A percentile compares a stretch with the other conserved stretches of the same genome.
Evolutionary conservation across 768 basidiomycete genomes (phyloP).

Genomic region (Fibroporia radiculosa): DNA sequence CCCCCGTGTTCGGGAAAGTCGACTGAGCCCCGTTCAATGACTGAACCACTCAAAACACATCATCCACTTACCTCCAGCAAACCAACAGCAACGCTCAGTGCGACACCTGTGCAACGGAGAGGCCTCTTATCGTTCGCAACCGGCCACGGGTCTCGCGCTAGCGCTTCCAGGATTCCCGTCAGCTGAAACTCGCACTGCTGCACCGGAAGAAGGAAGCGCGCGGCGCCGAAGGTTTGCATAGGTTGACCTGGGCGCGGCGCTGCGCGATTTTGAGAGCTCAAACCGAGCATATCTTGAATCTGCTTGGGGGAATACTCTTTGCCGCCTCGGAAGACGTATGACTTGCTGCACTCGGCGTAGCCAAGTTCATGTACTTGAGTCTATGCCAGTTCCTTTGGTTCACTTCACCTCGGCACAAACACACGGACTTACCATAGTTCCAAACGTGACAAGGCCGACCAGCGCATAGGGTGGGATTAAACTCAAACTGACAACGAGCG

Average conservation of each 20-base stretch:
- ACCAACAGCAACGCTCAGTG: constrained; percentile 88
- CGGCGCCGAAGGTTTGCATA: constrained; percentile 74
- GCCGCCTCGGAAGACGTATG: constrained; percentile 96
- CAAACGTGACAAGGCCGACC: constrained; percentile 92
- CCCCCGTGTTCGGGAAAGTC: constrained; percentile 93
- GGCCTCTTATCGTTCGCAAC: constrained; percentile 92
- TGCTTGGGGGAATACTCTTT: constrained; percentile 97
- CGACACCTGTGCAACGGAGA: constrained; percentile 91
- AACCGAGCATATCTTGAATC: constrained; percentile 96
- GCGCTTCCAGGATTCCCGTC: constrained; percentile 82
- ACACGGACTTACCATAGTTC: constrained; percentile 75
- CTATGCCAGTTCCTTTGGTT: constrained; percentile 43
- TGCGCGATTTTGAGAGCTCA: constrained; percentile 70
- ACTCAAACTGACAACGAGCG: constrained; percentile 89
- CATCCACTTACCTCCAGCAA: constrained; percentile 62
- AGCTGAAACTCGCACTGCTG: constrained; percentile 94
- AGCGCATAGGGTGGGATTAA: constrained; percentile 90
- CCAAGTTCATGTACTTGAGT: constrained; percentile 98
- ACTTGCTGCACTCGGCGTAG: constrained; percentile 93
- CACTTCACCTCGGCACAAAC: background rate
- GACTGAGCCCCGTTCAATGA: constrained; percentile 36
- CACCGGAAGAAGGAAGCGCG: constrained; percentile 87
- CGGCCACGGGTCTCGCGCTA: constrained; percentile 93
- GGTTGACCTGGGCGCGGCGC: constrained; percentile 84
- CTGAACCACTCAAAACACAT: too few species aligned